phyloP scores from a whole-genome alignment of 2,329 filamentous ascomycete genomes.

The Colletotrichum liaoningense region DNA sequence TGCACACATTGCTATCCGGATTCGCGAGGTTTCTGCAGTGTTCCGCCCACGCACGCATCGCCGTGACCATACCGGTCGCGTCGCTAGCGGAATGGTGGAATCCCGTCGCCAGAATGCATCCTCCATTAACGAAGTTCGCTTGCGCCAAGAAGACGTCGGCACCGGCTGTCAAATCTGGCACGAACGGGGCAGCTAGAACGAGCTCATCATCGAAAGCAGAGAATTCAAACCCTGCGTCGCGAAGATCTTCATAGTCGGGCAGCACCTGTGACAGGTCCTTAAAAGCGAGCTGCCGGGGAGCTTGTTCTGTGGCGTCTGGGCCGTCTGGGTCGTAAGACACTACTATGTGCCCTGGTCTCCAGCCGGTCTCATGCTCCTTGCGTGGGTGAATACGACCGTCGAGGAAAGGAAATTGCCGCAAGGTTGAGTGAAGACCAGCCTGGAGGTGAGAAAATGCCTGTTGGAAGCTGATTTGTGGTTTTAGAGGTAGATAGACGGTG shows the following conservation, averaged over 20 bases:
- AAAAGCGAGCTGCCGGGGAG: conserved; percentile 37
- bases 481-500: conserved; percentile 48
- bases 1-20: conserved; percentile 34
- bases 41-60: conserved; percentile 46
- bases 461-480: conserved; percentile 39
- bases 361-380: conserved; percentile 43
- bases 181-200: conserved; percentile 38
- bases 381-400: conserved; percentile 48
- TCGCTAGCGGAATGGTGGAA: conserved; percentile 37
- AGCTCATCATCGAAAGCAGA: conserved; percentile 43
- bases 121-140: conserved; percentile 46
- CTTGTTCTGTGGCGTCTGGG: neutral
- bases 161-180: conserved; percentile 35
- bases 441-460: conserved; percentile 46
- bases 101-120: conserved; percentile 39
- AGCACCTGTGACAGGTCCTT: conserved; percentile 42
- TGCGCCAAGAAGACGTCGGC: conserved; percentile 44
- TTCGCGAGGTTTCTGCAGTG: conserved; percentile 42
- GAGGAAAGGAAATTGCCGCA: conserved; percentile 50
- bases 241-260: conserved; percentile 37
- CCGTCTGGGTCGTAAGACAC: conserved; percentile 34
- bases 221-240: conserved; percentile 40
- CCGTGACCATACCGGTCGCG: conserved; percentile 43
- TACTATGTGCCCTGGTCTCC: conserved; percentile 41
- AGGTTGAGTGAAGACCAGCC: conserved; percentile 46